phyloP scores from a whole-genome alignment of 2,329 filamentous ascomycete species.

The Colletotrichum australisinense region DNA sequence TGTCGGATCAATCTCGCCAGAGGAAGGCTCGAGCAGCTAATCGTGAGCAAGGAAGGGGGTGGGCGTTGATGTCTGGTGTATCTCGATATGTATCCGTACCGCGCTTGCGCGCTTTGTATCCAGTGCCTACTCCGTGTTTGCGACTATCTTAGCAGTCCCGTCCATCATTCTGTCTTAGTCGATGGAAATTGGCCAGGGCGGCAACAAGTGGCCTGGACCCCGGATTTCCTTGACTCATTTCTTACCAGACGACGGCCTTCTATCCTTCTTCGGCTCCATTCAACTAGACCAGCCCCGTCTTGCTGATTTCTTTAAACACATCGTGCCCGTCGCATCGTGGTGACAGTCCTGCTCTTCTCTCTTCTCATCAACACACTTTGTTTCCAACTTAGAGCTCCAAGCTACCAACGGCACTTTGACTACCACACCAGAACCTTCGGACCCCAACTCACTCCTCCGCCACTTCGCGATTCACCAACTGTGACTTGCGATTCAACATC shows the following conservation, averaged over 20 bases:
- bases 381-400: background rate
- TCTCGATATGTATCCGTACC: slow-evolving; percentile 7
- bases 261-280: slow-evolving; percentile 23
- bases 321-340: slow-evolving; percentile 9
- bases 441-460: slow-evolving; percentile 10
- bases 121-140: slow-evolving; percentile 19
- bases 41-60: slow-evolving; percentile 4
- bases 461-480: slow-evolving; percentile 3
- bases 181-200: slow-evolving; percentile 1
- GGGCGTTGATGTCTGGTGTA: background rate
- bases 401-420: background rate
- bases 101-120: slow-evolving; percentile 18
- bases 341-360: background rate
- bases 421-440: background rate
- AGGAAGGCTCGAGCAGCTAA: slow-evolving; percentile 21
- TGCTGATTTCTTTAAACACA: slow-evolving; percentile 29
- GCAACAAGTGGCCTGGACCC: slow-evolving; percentile 17
- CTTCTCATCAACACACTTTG: background rate
- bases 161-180: background rate
- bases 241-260: slow-evolving; percentile 3
- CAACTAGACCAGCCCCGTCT: slow-evolving; percentile 27
- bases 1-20: slow-evolving; percentile 19
- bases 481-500: slow-evolving; percentile 4
- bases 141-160: background rate
- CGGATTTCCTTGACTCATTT: slow-evolving; percentile 38